Evolutionary conservation across 176 grass and related monocot genomes (phyloP), one percentile per base, ranked within the genome.

Genomic region (Zizania latifolia): DNA sequence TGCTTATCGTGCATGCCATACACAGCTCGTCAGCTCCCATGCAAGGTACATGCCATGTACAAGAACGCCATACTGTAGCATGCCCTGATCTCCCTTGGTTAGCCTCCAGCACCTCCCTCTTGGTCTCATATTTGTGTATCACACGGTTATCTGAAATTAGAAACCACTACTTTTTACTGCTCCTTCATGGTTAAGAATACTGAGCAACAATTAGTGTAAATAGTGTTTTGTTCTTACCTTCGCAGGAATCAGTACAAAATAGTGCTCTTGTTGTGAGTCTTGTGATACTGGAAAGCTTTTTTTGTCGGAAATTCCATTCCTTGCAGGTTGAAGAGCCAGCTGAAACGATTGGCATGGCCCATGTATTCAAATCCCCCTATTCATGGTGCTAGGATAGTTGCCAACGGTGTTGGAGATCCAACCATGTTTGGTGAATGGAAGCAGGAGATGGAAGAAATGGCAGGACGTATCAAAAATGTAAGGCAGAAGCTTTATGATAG

Each of bases 301-400:
- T 54, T 63, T 2, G 1, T 34, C 13, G 17, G 24, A 3, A 10
- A 63, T 55, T 8, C 34, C 15, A 55, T 71, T 71, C 19, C 19
- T 79, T 79, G 15, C 75, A 98, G 91, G 86, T 89, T 92, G 76
- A 98, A 98, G 84, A 98, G 94, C 84, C 91, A 98, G 76, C 83
- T 98, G 81, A 98, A 98, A 85, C 83, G 94, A 43, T 38, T 98
- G 72, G 94, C 94, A 19, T 86, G 91, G 1, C 94, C 91, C 17
- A 98, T 98, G 94, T 98, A 98, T 72, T 94, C 91, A 0, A 98
- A 98, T 70, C 91, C 94, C 58, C 95, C 91, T 69, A 78, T 88
- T 72, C 94, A 98, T 6, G 94, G 94, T 71, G 94, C 94, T 38
- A 87, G 77, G 58, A 92, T 98, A 72, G 94, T 98, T 16, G 91